A percentile compares a stretch with the other conserved stretches of the same genome.
These are phyloP conservation scores for Beauveria brongniartii DNA, from an alignment of 2,329 filamentous ascomycete genomes.

Conservation along the genomic window DNA sequence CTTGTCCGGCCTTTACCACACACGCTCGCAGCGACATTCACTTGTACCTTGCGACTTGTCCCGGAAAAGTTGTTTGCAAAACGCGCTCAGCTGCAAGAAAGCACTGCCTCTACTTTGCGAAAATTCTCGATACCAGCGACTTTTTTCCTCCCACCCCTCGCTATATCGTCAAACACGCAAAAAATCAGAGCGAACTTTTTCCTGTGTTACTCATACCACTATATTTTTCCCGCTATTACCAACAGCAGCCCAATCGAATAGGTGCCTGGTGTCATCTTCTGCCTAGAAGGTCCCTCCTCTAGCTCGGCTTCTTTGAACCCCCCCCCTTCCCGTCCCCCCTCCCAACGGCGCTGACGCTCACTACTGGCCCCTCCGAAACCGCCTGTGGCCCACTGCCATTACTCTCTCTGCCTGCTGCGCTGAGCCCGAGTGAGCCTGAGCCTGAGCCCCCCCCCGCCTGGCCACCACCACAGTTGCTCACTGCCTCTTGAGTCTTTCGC, in stretches of 20 bases:
- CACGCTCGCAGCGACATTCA: slow-evolving; percentile 38
- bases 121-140: background rate
- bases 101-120: background rate
- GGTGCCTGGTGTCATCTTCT: slow-evolving; percentile 9
- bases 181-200: background rate
- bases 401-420: slow-evolving; percentile 9
- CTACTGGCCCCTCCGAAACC: slow-evolving; percentile 28
- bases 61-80: background rate
- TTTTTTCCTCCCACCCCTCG: background rate
- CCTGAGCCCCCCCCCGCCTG: slow-evolving; percentile 15
- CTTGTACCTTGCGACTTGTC: slow-evolving; percentile 38
- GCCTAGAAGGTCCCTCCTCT: background rate
- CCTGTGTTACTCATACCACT: slow-evolving; percentile 5
- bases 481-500: slow-evolving; percentile 21
- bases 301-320: background rate
- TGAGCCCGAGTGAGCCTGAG: background rate
- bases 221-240: background rate
- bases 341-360: slow-evolving; percentile 8
- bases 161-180: slow-evolving; percentile 2
- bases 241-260: background rate
- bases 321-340: background rate
- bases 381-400: slow-evolving; percentile 18
- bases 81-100: background rate
- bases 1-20: slow-evolving; percentile 14
- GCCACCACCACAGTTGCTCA: slow-evolving; percentile 14